Conservation (phyloP, 2,329 filamentous ascomycete genomes). For the Raffaelea arxii region DNA sequence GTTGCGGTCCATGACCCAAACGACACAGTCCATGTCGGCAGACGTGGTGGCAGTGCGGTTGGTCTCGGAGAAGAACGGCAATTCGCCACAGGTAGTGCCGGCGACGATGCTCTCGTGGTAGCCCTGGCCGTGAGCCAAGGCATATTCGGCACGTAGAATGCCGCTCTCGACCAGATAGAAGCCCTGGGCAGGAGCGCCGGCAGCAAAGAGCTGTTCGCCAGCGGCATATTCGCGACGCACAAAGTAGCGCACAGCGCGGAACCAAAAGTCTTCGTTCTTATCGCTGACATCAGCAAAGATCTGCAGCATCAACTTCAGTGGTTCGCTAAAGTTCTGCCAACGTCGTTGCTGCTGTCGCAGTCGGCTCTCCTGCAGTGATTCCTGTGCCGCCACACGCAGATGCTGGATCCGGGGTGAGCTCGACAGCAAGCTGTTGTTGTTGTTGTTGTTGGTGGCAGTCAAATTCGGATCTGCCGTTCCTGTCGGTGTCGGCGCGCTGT, state of each 20-base stretch:
- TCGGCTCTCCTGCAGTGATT: conserved; percentile 55
- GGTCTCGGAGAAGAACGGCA: conserved; percentile 93
- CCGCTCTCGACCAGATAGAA: conserved; percentile 90
- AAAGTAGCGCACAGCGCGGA: conserved; percentile 69
- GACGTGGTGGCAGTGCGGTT: conserved; percentile 76
- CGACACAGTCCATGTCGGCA: conserved; percentile 70
- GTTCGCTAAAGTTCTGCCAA: conserved; percentile 84
- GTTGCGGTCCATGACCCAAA: conserved; percentile 68
- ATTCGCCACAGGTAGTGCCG: conserved; percentile 87
- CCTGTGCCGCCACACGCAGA: conserved; percentile 67
- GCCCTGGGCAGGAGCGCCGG: conserved; percentile 65
- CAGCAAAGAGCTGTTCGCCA: conserved; percentile 66
- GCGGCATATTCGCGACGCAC: conserved; percentile 53
- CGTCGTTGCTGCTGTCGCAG: conserved; percentile 65
- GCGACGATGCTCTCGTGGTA: conserved; percentile 89
- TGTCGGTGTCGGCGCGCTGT: background rate
- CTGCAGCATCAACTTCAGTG: conserved; percentile 82
- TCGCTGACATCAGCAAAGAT: conserved; percentile 85
- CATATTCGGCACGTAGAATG: conserved; percentile 82
- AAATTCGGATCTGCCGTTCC: background rate
- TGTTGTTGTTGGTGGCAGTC: background rate
- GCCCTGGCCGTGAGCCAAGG: conserved; percentile 69
- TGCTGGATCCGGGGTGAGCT: conserved; percentile 75
- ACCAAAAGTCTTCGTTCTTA: conserved; percentile 94
- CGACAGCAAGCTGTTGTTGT: conserved; percentile 31